These are phyloP conservation scores for Vararia minispora DNA, from an alignment of 768 basidiomycete species.

Conservation along the genomic window DNA sequence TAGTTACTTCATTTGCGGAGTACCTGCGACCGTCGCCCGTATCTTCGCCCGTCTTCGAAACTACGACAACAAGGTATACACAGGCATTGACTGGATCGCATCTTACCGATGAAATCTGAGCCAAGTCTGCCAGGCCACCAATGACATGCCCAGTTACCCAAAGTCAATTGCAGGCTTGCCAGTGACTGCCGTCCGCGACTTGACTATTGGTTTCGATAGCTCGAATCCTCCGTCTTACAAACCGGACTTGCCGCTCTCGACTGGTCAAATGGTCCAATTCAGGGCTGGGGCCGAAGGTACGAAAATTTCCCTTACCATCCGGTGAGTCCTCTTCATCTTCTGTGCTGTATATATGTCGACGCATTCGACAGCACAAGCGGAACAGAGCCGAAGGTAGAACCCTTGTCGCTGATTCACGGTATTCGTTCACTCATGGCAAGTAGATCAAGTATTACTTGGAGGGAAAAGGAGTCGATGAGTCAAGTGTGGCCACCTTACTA, in stretches of 20 bases:
- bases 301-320: slow-evolving; percentile 55
- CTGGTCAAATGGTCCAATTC: slow-evolving; percentile 82
- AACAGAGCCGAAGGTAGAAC: slow-evolving; percentile 74
- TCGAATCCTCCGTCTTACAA: slow-evolving; percentile 53
- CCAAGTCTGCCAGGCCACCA: slow-evolving; percentile 9
- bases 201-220: slow-evolving; percentile 72
- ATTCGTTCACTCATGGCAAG: too few species aligned
- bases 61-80: slow-evolving; percentile 31
- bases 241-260: slow-evolving; percentile 58
- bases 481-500: slow-evolving; percentile 39
- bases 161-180: slow-evolving; percentile 44
- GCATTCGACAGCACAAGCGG: slow-evolving; percentile 57
- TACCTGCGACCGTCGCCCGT: slow-evolving; percentile 48
- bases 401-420: too few species aligned
- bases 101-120: slow-evolving; percentile 1
- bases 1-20: slow-evolving; percentile 70
- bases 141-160: slow-evolving; percentile 39
- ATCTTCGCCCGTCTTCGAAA: slow-evolving; percentile 63
- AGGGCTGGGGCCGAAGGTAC: slow-evolving; percentile 34
- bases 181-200: slow-evolving; percentile 57
- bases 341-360: not conserved
- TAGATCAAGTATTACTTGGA: slow-evolving; percentile 87
- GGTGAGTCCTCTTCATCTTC: slow-evolving; percentile 29
- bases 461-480: slow-evolving; percentile 47
- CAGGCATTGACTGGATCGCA: not conserved